phyloP scores from a whole-genome alignment of 768 basidiomycete species.

The Glaciozyma antarctica region DNA sequence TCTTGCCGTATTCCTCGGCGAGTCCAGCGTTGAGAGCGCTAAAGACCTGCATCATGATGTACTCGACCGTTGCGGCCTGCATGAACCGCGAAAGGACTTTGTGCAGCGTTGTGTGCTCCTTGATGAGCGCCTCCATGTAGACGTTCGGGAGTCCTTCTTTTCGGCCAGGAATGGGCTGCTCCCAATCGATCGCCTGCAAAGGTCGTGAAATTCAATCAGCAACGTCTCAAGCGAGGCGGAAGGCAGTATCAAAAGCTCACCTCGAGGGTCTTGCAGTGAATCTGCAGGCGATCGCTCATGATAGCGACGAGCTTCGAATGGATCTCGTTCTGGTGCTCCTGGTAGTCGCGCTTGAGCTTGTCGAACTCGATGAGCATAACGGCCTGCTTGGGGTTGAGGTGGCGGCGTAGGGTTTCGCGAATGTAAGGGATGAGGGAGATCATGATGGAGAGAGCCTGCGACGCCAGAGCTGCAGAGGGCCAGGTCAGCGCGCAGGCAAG shows the following conservation, averaged over 20 bases:
- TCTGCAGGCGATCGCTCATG: conserved; percentile 86
- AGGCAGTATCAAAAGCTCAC: conserved; percentile 40
- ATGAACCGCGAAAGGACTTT: conserved; percentile 91
- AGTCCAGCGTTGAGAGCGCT: conserved; percentile 84
- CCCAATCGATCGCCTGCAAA: conserved; percentile 68
- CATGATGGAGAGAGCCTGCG: conserved; percentile 88
- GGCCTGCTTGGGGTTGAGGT: conserved; percentile 86
- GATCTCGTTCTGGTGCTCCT: conserved; percentile 99
- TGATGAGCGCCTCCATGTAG: conserved; percentile 89
- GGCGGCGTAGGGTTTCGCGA: conserved; percentile 85
- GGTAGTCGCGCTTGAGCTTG: conserved; percentile 96
- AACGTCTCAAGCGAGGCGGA: neutral
- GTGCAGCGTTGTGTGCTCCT: conserved; percentile 89
- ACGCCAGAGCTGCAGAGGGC: conserved; percentile 52
- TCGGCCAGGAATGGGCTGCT: conserved; percentile 43
- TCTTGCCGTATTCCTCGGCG: conserved; percentile 70
- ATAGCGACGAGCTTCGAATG: conserved; percentile 94
- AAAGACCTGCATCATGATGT: conserved; percentile 90
- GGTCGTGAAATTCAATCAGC: neutral
- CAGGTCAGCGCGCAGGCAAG: neutral
- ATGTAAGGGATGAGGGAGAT: conserved; percentile 91
- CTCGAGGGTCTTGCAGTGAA: conserved; percentile 74
- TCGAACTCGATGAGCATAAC: conserved; percentile 97
- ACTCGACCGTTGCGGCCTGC: conserved; percentile 65
- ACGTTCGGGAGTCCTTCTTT: conserved; percentile 51